Percentiles rank a stretch among this genome's conserved stretches.
These are phyloP conservation scores for Williopsis jadinii DNA, from an alignment of 1,139 yeast species.

Conservation along the genomic window DNA sequence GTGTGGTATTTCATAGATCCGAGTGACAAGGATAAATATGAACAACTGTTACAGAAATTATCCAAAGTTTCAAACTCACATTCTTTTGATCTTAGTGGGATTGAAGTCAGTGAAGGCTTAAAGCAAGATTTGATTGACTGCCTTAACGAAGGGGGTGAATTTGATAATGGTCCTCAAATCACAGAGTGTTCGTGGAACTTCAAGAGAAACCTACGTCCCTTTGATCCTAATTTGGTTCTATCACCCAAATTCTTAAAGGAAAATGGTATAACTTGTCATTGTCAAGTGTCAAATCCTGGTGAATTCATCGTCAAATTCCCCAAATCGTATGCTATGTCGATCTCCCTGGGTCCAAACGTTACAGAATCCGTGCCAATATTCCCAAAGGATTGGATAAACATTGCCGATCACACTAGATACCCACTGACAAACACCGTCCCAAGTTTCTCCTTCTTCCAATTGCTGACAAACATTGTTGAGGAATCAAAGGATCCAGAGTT, in stretches of 20 bases:
- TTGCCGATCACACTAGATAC: conserved; percentile 38
- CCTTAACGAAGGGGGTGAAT: conserved; percentile 3
- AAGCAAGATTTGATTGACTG: conserved; percentile 18
- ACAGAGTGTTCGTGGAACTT: neutral
- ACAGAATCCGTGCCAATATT: conserved; percentile 54
- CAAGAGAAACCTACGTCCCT: neutral
- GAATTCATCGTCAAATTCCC: conserved; percentile 56
- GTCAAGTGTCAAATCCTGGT: conserved; percentile 51
- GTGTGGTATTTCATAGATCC: conserved; percentile 82
- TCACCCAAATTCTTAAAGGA: conserved; percentile 42
- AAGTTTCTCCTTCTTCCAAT: conserved; percentile 36
- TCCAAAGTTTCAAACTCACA: neutral
- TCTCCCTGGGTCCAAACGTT: conserved; percentile 49
- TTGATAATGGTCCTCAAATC: neutral
- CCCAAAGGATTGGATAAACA: conserved; percentile 48
- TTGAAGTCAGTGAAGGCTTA: conserved; percentile 20
- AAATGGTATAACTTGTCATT: conserved; percentile 40
- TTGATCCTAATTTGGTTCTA: conserved; percentile 26
- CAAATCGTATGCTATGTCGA: conserved; percentile 39
- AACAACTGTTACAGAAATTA: conserved; percentile 30
- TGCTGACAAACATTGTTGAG: conserved; percentile 41
- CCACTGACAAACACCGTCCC: conserved; percentile 31
- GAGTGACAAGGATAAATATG: conserved; percentile 56
- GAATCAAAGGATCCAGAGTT: conserved; percentile 31
- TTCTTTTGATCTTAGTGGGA: neutral